Conservation (phyloP, 352 stramenopile genomes). For the Peronospora destructor region DNA sequence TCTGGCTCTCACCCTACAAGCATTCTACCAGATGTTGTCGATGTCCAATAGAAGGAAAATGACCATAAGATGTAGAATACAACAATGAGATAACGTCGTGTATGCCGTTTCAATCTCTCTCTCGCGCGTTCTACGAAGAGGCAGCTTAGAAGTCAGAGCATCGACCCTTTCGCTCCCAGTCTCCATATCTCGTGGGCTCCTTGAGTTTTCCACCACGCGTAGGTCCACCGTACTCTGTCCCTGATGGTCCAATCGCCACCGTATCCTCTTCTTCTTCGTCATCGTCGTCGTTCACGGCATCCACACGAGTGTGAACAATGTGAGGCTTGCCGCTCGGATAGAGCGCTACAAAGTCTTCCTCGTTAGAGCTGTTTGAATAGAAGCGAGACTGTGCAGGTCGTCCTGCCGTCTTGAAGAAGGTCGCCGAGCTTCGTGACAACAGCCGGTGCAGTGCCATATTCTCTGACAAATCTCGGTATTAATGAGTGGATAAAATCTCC, state of each 20-base stretch:
- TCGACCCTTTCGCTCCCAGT: conserved; percentile 96
- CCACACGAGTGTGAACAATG: conserved; percentile 19
- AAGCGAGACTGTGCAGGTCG: conserved; percentile 6
- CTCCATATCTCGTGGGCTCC: conserved; percentile 94
- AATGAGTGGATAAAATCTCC: not conserved
- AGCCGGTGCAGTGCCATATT: conserved; percentile 24
- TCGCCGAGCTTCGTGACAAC: conserved; percentile 3
- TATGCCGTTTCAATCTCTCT: not conserved
- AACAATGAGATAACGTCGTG: too few species aligned
- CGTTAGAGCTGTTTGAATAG: conserved; percentile 24
- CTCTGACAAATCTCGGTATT: not conserved
- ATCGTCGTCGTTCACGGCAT: conserved; percentile 9
- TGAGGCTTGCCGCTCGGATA: conserved; percentile 18
- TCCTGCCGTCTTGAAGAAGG: not conserved
- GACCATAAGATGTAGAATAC: not conserved
- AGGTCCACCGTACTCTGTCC: conserved; percentile 91
- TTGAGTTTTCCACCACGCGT: conserved; percentile 88
- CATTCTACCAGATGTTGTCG: too few species aligned
- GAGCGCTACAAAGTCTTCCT: conserved; percentile 38
- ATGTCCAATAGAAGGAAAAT: too few species aligned
- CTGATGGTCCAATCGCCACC: conserved; percentile 85
- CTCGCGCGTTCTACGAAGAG: not conserved
- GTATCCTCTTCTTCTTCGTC: conserved; percentile 89
- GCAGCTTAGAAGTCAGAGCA: conserved; percentile 91
- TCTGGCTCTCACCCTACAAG: too few species aligned